These are phyloP conservation scores for Solanum dulcamara DNA, from an alignment of 257 asterid genomes.

Conservation along the genomic window DNA sequence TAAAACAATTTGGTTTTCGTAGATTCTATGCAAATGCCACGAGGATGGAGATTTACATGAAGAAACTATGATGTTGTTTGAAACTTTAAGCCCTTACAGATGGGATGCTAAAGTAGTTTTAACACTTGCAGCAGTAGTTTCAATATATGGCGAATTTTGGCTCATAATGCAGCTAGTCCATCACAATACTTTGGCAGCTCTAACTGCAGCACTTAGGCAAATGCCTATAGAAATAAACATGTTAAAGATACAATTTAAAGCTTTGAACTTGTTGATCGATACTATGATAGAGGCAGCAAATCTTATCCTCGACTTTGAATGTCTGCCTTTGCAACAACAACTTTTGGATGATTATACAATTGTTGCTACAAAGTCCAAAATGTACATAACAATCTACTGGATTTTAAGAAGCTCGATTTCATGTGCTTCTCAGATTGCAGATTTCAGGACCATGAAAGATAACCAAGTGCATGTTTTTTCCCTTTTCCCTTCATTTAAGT, in stretches of 20 bases:
- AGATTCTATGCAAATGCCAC: constrained; percentile 29
- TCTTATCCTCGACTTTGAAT: constrained; percentile 29
- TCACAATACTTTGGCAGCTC: constrained; percentile 26
- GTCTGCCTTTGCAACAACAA: constrained; percentile 32
- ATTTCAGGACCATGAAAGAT: constrained; percentile 30
- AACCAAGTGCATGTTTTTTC: constrained; percentile 84
- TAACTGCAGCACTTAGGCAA: constrained; percentile 28
- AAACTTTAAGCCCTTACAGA: constrained; percentile 30
- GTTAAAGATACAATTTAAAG: constrained; percentile 27
- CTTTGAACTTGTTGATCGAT: constrained; percentile 31
- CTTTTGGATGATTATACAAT: constrained; percentile 24
- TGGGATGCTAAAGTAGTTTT: constrained; percentile 64
- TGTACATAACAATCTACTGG: constrained; percentile 57
- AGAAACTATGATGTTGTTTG: constrained; percentile 40
- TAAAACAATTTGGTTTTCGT: constrained; percentile 3
- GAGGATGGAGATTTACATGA: constrained; percentile 30
- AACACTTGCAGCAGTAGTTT: constrained; percentile 42
- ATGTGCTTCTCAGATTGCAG: constrained; percentile 38
- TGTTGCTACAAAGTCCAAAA: constrained; percentile 23
- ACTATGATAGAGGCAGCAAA: constrained; percentile 39
- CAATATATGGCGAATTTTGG: constrained; percentile 34
- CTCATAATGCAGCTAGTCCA: constrained; percentile 36
- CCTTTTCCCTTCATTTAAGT: constrained; percentile 32
- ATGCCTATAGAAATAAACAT: constrained; percentile 15
- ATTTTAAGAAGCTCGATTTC: constrained; percentile 45